Base-by-base conservation (phyloP, 768 basidiomycete genomes). In the Hypsizygus marmoreus region DNA sequence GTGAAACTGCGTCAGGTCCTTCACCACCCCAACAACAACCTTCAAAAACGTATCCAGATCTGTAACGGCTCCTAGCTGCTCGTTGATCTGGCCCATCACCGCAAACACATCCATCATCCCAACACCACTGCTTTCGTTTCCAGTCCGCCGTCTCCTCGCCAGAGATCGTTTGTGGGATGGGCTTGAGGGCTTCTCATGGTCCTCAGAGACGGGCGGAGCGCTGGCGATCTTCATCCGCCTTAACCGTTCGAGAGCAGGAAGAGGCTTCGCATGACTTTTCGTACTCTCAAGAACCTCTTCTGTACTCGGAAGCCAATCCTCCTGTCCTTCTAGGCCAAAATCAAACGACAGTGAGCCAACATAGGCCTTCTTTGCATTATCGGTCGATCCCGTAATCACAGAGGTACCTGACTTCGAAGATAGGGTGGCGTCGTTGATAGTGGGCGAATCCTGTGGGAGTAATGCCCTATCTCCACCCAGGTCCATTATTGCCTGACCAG, bases 21-120 rank as follows among this genome's bases (percentile, higher is more conserved):
- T 85, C 54, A 90, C 64, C 20, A 76, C 62, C 1, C 88, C 87
- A 3, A 86, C 87, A 1, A 81, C 77, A 36, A 90, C 74, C 57
- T 90, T 82, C 56, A 91, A 66, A 61, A 89, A 88, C 20, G 70
- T 71, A 14, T 85, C 79, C 45, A 91, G 60, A 53, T 86, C 82
- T 1, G 76, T 67, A 11, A 86, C 83, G 12, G 74, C 71, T 1
- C 81, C 81, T 3, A 91, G 75, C 45, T 91, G 89, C 50, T 91
- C 86, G 62, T 88, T 90, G 57, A 91, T 84, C 62, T 91, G 86
- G 11, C 80, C 74, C 58, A 91, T 79, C 6, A 91, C 79, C 1
- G 83, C 81, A 49, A 93, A 87, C 1, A 91, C 76, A 57, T 91
- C 88, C 84, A 89, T 86, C 68, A 87, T 87, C 6, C 81, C 80